These are phyloP conservation scores for Rhodamnia argentea DNA, from an alignment of 345 rosid species.

Conservation along the genomic window DNA sequence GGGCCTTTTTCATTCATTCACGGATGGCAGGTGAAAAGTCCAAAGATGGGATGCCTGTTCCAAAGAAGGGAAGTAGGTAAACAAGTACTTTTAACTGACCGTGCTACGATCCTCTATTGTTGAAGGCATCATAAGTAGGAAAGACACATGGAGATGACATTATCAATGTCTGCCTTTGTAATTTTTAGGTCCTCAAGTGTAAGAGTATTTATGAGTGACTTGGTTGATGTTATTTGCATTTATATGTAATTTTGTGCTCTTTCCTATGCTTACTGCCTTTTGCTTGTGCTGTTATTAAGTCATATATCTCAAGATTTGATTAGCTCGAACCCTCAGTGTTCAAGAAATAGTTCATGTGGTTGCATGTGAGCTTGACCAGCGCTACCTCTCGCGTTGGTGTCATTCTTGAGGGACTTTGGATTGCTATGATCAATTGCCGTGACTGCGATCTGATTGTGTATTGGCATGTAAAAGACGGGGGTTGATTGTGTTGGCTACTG, in stretches of 20 bases:
- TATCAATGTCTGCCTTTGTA: conserved; percentile 5
- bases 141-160: conserved; percentile 11
- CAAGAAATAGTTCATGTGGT: background rate
- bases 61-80: conserved; percentile 99
- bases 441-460: background rate
- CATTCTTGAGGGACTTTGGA: background rate
- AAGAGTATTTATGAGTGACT: background rate
- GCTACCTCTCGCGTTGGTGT: background rate
- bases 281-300: background rate
- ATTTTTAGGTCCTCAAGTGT: conserved; percentile 5
- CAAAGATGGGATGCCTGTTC: conserved; percentile 96
- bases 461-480: background rate
- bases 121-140: conserved; percentile 26
- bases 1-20: conserved; percentile 90
- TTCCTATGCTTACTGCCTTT: background rate
- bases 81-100: conserved; percentile 65
- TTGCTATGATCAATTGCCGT: background rate
- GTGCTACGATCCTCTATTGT: conserved; percentile 28
- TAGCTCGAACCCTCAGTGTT: background rate
- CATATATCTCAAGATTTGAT: background rate
- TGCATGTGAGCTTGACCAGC: background rate
- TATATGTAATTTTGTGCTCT: background rate
- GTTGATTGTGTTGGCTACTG: background rate
- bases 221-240: background rate
- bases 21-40: conserved; percentile 99